Base-by-base conservation (phyloP, 805 yeast species). In the Wickerhamiella lipophila region DNA sequence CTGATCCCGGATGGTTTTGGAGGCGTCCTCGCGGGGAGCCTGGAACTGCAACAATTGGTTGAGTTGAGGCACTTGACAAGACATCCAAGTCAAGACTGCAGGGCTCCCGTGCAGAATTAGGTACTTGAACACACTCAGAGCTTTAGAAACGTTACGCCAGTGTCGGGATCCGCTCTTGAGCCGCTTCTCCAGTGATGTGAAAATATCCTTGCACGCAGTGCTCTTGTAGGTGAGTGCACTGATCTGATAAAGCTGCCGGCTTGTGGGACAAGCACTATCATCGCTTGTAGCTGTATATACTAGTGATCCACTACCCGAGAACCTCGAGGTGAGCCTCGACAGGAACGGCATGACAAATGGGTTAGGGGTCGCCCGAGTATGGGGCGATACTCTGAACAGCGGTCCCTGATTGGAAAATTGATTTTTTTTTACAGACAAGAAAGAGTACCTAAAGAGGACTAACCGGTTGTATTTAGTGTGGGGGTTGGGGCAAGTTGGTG, bases 1-100 rank as follows among this genome's bases (percentile, higher is more conserved):
- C 52, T 60, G 62, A 4, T 63, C 58, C 5, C 65, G 53, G 27
- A 63, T 60, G 13, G 62, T 55, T 6, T 51, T 56, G 16, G 67
- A 54, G 42, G 61, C 59, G 35, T 53, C 49, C 5, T 53, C 45
- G 49, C 55, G 58, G 6, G 53, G 11, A 42, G 50, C 52, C 29
- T 47, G 35, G 49, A 53, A 52, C 6, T 32, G 26, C 15, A 22
- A 23, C 35, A 59, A 52, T 8, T 18, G 29, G 29, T 38, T 35
- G 13, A 59, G 34, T 11, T 55, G 38, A 35, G 18, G 15, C 22
- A 23, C 27, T 35, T 50, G 46, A 1, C 30, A 27, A 6, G 49
- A 49, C 22, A 56, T 40, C 63, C 62, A 58, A 12, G 36, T 48
- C 15, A 50, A 22, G 35, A 52, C 47, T n/a, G 43, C 39, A 6